Evolutionary conservation across 495 filamentous ascomycete species (phyloP).

Genomic region (Podospora didyma): DNA sequence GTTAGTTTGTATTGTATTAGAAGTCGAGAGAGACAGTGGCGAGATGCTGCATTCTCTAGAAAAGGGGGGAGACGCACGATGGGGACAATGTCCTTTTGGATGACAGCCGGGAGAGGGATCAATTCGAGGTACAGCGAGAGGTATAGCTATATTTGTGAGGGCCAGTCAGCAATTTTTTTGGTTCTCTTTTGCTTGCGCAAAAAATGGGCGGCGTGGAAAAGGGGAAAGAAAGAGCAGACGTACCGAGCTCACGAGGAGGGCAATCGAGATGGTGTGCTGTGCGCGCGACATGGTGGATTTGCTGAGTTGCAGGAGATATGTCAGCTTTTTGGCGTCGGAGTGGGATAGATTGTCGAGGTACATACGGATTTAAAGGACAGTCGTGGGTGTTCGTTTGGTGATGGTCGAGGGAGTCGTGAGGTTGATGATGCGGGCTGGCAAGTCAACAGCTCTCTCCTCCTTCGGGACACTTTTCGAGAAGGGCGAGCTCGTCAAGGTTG

Average conservation of each 20-base stretch:
- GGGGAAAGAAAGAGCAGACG: constrained; percentile 3
- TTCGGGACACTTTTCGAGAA: not conserved
- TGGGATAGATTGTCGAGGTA: too few relatives aligned
- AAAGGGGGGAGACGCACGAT: constrained; percentile 58
- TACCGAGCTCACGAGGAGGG: constrained; percentile 84
- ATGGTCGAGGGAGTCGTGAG: too few relatives aligned
- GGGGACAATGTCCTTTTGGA: constrained; percentile 69
- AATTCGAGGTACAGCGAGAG: constrained; percentile 80
- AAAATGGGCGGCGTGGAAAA: not conserved
- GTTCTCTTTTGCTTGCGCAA: not conserved
- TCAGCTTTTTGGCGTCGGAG: too few relatives aligned
- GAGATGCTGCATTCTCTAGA: too few relatives aligned
- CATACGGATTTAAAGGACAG: too few relatives aligned
- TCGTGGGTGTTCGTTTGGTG: too few relatives aligned
- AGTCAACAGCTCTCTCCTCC: too few relatives aligned
- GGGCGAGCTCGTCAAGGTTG: too few relatives aligned
- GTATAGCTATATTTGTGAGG: constrained; percentile 61
- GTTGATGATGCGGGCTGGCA: too few relatives aligned
- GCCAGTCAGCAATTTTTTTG: not conserved
- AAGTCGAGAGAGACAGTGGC: too few relatives aligned
- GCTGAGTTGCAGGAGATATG: not conserved
- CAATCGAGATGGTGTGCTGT: constrained; percentile 83
- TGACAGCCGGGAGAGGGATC: constrained; percentile 71
- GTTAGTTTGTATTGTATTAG: too few relatives aligned
- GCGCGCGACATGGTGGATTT: constrained; percentile 78